Evolutionary conservation across 805 yeast species (phyloP), one percentile per base, ranked within the genome.

Genomic region (Yarrowia alimentaria): DNA sequence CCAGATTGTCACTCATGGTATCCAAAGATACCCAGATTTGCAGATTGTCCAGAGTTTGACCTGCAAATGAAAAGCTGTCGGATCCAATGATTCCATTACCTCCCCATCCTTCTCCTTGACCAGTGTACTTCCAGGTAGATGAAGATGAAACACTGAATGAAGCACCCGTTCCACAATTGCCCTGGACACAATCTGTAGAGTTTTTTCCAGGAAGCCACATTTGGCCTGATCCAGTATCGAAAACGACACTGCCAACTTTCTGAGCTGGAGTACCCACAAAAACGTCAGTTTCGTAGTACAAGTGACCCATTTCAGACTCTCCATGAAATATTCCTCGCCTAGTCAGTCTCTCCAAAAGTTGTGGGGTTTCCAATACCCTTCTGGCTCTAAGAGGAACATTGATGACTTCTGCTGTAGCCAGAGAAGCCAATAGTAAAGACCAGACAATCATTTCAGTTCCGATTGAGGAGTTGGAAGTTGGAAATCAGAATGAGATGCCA

Each of bases 371-470:
- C n/a, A n/a, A n/a, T n/a, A n/a, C n/a, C n/a, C n/a, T n/a, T n/a
- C n/a, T n/a, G n/a, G n/a, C n/a, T n/a, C n/a, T 34, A 10, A 34
- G 14, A 16, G 40, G 40, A 13, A 34, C 8, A 6, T 22, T 34
- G 20, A 34, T 16, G 11, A 34, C 40, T 10, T 26, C 38, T 9
- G 40, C 40, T 6, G 29, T 13, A 1, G 28, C 40, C 12, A 34
- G 20, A 11, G 40, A 16, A 8, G 40, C 28, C 2, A 34, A 28
- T 1, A 34, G 28, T 4, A 34, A 20, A 9, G 10, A 22, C 1
- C 28, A 34, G 29, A 34, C 21, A 19, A 34, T 34, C 40, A 34
- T 22, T n/a, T n/a, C n/a, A n/a, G n/a, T n/a, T n/a, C n/a, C n/a
- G n/a, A n/a, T n/a, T n/a, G 10, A 14, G 16, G 14, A 1, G 12